Base-by-base conservation (phyloP, 805 yeast species). In the Hanseniaspora mollemarum region DNA sequence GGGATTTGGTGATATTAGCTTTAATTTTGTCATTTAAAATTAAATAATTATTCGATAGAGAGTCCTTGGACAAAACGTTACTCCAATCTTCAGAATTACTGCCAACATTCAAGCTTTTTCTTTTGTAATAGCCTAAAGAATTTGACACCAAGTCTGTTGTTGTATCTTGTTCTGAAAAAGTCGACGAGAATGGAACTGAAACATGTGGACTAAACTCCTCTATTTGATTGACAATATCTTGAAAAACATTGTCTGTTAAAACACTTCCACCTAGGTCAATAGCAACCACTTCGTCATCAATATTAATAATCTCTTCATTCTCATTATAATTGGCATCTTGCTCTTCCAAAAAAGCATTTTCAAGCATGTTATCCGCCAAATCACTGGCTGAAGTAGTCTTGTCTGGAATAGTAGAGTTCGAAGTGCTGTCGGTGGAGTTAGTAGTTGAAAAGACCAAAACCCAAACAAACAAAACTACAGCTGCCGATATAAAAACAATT, bases 221-320 rank as follows among this genome's bases (percentile, higher is more conserved):
- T 2, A 48, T 48, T 16, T 25, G 32, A 2, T n/a, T 32, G n/a
- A 48, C 19, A 13, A 48, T 48, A 16, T 48, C 28, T 16, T 48
- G 45, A 37, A 40, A 48, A 4, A 48, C 25, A 13, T 48, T 48
- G 33, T 48, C 51, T 28, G 45, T 40, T 16, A 48, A 36, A n/a
- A 6, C 13, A 13, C 37, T 38, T 3, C 36, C 36, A 7, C 19
- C 40, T 3, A 40, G 4, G 15, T 40, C 51, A 3, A 40, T 24
- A 8, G 19, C 35, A 1, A 40, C 40, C 3, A 48, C 51, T 28
- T 48, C 51, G 25, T 48, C 51, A 33, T 40, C 26, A 15, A 48
- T 26, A 25, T 28, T 16, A 7, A 32, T 21, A 7, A 39, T 13
- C 15, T 45, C 39, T 4, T 37, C 28, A 2, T 28, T 29, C 22